phyloP scores from a whole-genome alignment of 495 filamentous ascomycete species.

The Neurospora sp. region DNA sequence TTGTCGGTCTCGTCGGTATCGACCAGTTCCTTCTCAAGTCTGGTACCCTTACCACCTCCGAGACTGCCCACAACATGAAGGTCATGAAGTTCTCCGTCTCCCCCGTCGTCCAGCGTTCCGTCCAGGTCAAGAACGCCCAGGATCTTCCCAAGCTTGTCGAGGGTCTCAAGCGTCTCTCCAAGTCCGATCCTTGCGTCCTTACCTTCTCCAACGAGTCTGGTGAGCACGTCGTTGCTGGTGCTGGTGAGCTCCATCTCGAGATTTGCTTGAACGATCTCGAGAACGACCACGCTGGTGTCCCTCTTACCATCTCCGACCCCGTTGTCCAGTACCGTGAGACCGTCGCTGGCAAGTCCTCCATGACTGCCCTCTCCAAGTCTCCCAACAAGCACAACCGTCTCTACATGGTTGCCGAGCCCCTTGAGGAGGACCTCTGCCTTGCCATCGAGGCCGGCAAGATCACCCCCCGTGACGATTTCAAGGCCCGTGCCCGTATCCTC shows the following conservation, averaged over 20 bases:
- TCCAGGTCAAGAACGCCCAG: slow-evolving; percentile 99
- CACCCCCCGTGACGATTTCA: slow-evolving; percentile 95
- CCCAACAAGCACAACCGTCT: slow-evolving; percentile 99
- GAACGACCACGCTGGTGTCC: slow-evolving; percentile 98
- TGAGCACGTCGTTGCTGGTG: slow-evolving; percentile 98
- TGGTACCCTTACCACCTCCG: slow-evolving; percentile 93
- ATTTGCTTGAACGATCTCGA: slow-evolving; percentile 99
- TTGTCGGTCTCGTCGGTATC: slow-evolving; percentile 96
- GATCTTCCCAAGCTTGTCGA: slow-evolving; percentile 99
- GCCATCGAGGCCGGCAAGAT: slow-evolving; percentile 92
- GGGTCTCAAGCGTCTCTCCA: slow-evolving; percentile 99
- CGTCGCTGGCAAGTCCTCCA: slow-evolving; percentile 69
- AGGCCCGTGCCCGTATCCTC: slow-evolving; percentile 91
- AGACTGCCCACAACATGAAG: slow-evolving; percentile 99
- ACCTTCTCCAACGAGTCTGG: slow-evolving; percentile 80
- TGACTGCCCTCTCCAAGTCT: slow-evolving; percentile 97
- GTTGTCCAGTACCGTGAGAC: slow-evolving; percentile 98
- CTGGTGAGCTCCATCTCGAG: slow-evolving; percentile 97
- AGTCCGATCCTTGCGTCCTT: slow-evolving; percentile 98
- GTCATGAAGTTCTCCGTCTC: slow-evolving; percentile 99
- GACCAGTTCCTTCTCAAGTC: slow-evolving; percentile 99
- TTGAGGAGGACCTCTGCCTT: slow-evolving; percentile 80
- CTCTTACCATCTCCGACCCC: slow-evolving; percentile 90
- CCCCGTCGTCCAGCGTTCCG: slow-evolving; percentile 95
- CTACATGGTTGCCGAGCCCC: slow-evolving; percentile 82